Evolutionary conservation across 352 stramenopile genomes (phyloP), one percentile per base, ranked within the genome.

Genomic region (Pythium oligandrum): DNA sequence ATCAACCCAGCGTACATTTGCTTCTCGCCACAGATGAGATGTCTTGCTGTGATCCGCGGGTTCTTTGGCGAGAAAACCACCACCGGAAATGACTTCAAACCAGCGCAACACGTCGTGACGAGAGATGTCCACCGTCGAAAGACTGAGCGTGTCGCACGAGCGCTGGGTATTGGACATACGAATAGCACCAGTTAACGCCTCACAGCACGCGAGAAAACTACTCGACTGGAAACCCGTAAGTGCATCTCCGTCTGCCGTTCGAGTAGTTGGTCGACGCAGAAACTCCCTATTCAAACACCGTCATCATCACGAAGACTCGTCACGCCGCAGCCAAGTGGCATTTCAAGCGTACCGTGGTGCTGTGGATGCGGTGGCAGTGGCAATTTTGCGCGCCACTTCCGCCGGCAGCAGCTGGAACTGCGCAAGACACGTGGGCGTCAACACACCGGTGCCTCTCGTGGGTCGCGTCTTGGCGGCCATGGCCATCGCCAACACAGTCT

Each of bases 401-500:
- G 37, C 42, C 53, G 70, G 52, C 12, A 88, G 42, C n/a, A 88
- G 44, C 47, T 84, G 75, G 52, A 86, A 88, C 59, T 88, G 70
- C 2, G 73, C 65, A 36, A 83, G 44, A 31, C 12, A 44, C 52
- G n/a, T 39, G 40, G n/a, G n/a, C 38, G 4, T 31, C 17, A 17
- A 8, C 7, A 9, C 9, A 12, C n/a, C 39, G 9, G 3, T 45
- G 58, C 30, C 53, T 57, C 40, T 52, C 42, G 7, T 38, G 50
- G 9, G 36, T 44, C 39, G 40, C 8, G 46, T 61, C 6, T 52
- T 55, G 32, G 64, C 43, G 0, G 51, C 47, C 59, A 80, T 76
- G 34, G 61, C 71, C 79, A 93, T 92, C 44, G 73, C 68, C 57
- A 93, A 63, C 48, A 92, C 54, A 10, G 82, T 90, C 60, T 91